Base-by-base conservation (phyloP, 2,329 filamentous ascomycete genomes). In the Ophiocordyceps camponoti-saundersi region DNA sequence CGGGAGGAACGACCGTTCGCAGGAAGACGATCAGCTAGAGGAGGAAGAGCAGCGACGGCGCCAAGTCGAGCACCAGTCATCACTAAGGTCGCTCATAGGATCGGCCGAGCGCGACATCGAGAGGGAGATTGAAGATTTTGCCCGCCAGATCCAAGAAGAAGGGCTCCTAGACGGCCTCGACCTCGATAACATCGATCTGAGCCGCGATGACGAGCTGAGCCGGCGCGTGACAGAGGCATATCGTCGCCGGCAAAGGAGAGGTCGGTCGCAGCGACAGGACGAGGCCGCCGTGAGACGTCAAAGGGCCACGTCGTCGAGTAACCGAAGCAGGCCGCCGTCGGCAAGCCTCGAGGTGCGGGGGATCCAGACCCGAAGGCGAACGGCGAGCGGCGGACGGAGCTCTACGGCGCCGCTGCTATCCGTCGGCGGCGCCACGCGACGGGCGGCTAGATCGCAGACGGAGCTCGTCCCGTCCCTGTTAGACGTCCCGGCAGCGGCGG, bases 141-240 rank as follows among this genome's bases (percentile, higher is more conserved):
- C 93, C 53, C 77, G 86, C 42, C 87, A 94, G 59, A 95, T 94
- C 49, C 75, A 89, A 53, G 82, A 90, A 52, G 87, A 95, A 57
- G 88, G 90, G 0, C 66, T 95, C 20, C 64, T 95, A 32, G 86
- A 95, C 56, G 89, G 87, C 18, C 79, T 95, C 44, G 89, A 95
- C 58, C 67, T 95, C 47, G 85, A 92, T 56, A 89, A 89, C 52
- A 79, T 95, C 47, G 88, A 90, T 51, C 72, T 87, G 16, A 77
- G 70, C 44, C 85, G 88, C 56, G 87, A 95, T 58, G 88, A 95
- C 56, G 86, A 93, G 57, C 77, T 96, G 16, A 94, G 85, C 52
- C 84, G 90, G 57, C 80, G 84, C 49, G 95, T 96, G 55, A 89
- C 88, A 2, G 85, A 93, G 56, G 87, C 87, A 2, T 95, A 93